A percentile compares a stretch with the other conserved stretches of the same genome.
Conservation (phyloP, 2,329 filamentous ascomycete genomes). For the Scedosporium aurantiacum region DNA sequence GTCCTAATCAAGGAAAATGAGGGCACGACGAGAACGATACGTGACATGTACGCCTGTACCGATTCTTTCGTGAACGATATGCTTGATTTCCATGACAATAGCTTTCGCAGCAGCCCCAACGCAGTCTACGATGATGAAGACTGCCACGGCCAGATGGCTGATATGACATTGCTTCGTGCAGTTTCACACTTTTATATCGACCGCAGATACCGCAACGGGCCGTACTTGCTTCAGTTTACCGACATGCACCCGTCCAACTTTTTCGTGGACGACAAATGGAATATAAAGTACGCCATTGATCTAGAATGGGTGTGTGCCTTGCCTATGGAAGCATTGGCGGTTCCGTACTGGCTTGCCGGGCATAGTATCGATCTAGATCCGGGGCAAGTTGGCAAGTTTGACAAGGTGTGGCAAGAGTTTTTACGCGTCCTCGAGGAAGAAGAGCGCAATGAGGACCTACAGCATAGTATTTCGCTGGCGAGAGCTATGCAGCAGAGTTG, state of each 20-base stretch:
- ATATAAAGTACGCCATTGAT: slow-evolving; percentile 22
- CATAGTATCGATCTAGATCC: slow-evolving; percentile 10
- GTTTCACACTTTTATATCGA: slow-evolving; percentile 16
- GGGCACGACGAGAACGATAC: slow-evolving; percentile 18
- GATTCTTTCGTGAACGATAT: slow-evolving; percentile 17
- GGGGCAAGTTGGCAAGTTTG: not conserved
- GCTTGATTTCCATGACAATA: slow-evolving; percentile 15
- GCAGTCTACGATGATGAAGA: slow-evolving; percentile 15
- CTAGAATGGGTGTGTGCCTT: slow-evolving; percentile 23
- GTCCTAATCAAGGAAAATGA: slow-evolving; percentile 22
- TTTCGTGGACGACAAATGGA: slow-evolving; percentile 24
- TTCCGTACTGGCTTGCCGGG: slow-evolving; percentile 15
- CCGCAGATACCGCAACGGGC: slow-evolving; percentile 15
- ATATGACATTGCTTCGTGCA: slow-evolving; percentile 14
- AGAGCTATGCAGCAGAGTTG: not conserved
- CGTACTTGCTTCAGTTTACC: slow-evolving; percentile 18
- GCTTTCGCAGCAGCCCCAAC: slow-evolving; percentile 15
- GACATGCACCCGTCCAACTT: slow-evolving; percentile 23
- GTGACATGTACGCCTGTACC: slow-evolving; percentile 18
- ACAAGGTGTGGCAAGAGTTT: not conserved
- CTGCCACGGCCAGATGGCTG: slow-evolving; percentile 19
- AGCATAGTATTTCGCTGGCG: not conserved
- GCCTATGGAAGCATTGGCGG: slow-evolving; percentile 12
- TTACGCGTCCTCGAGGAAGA: not conserved
- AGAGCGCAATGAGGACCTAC: not conserved